Conservation (phyloP, 139 green algal species). For the Coelastrella sp. region DNA sequence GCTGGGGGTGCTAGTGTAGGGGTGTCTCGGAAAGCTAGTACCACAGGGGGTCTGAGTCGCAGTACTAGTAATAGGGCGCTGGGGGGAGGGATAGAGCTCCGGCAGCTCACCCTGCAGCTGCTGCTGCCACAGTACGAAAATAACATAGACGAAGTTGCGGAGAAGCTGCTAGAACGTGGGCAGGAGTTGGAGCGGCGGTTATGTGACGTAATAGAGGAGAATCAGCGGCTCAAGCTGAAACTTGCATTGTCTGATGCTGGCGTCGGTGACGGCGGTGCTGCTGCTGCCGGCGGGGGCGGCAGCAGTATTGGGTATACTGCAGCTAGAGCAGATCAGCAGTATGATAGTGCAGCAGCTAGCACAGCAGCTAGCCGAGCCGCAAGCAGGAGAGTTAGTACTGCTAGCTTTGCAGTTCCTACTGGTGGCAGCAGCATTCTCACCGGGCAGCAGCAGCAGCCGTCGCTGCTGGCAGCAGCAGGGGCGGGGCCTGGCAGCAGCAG, state of each 20-base stretch:
- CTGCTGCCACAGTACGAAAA: slow-evolving; percentile 19
- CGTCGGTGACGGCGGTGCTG: not conserved
- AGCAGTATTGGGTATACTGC: not conserved
- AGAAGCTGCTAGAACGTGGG: slow-evolving; percentile 33
- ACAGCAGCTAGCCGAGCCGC: not conserved
- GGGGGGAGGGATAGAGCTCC: not conserved
- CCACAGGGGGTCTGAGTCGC: not conserved
- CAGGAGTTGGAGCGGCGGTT: slow-evolving; percentile 20
- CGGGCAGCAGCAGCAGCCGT: not conserved
- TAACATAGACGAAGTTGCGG: not conserved
- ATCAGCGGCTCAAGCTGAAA: not conserved
- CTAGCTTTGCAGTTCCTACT: not conserved
- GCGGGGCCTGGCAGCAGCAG: not conserved
- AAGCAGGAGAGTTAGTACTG: not conserved
- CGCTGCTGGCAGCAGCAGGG: not conserved
- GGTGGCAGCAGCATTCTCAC: not conserved
- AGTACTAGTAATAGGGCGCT: not conserved
- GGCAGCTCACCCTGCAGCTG: not conserved
- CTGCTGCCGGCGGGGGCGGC: not conserved
- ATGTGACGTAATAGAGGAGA: not conserved
- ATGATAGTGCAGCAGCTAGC: not conserved
- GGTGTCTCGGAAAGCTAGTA: not conserved
- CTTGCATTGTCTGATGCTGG: not conserved
- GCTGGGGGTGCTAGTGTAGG: not conserved
- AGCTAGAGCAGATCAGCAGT: not conserved